These are phyloP conservation scores for Perkinsus olseni DNA, from an alignment of 169 alveolate genomes.

Conservation along the genomic window DNA sequence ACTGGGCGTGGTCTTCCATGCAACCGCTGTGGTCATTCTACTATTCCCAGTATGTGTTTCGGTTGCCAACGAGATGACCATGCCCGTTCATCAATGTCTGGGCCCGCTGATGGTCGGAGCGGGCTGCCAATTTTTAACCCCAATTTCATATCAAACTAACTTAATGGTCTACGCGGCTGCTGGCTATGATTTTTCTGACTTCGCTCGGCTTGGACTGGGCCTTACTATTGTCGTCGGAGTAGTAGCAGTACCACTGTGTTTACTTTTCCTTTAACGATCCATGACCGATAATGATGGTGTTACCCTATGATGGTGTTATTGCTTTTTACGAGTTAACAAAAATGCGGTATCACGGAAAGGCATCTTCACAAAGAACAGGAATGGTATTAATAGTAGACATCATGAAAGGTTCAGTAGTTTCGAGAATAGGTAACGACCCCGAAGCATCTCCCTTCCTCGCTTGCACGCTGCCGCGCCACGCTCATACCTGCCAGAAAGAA, in stretches of 20 bases:
- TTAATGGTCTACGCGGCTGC: slow-evolving; percentile 13
- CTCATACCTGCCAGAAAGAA: too few relatives aligned
- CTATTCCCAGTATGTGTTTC: neutral
- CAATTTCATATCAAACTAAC: slow-evolving; percentile 10
- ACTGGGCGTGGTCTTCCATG: slow-evolving; percentile 14
- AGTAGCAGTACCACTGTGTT: neutral
- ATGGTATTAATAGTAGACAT: too few relatives aligned
- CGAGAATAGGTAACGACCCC: too few relatives aligned
- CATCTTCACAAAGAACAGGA: too few relatives aligned
- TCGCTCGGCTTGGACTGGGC: neutral
- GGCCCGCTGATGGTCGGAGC: neutral
- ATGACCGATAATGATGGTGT: too few relatives aligned
- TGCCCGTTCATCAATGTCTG: neutral
- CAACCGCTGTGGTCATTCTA: slow-evolving; percentile 14
- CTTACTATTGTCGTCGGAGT: neutral
- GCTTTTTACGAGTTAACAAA: too few relatives aligned
- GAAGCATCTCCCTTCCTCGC: too few relatives aligned
- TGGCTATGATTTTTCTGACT: neutral
- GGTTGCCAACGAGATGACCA: neutral
- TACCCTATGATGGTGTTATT: too few relatives aligned
- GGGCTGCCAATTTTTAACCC: slow-evolving; percentile 4
- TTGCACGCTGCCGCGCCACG: too few relatives aligned
- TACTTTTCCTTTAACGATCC: too few relatives aligned
- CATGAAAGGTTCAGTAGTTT: too few relatives aligned
- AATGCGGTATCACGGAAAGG: too few relatives aligned